phyloP scores from a whole-genome alignment of 371 early-diverging fungal species.

The Gilbertella persicaria region DNA sequence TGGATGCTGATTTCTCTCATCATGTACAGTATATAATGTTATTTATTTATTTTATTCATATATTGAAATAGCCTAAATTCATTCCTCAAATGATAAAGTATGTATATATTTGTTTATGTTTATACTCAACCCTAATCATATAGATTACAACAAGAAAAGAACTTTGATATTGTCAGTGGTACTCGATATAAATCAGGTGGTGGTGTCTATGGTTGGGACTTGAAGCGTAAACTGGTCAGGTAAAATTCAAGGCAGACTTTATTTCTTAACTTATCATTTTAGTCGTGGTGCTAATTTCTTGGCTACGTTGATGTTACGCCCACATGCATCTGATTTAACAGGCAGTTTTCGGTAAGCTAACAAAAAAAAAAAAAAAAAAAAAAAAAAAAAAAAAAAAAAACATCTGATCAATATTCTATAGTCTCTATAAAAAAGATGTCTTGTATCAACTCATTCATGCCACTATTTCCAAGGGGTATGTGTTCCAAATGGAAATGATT shows the following conservation, averaged over 20 bases:
- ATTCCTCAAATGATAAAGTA: constrained; percentile 92
- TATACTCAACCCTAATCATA: not conserved
- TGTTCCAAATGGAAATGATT: constrained; percentile 99
- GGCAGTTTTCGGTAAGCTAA: constrained; percentile 88
- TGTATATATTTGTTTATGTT: not conserved
- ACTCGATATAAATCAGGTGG: constrained; percentile 92
- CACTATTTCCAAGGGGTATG: constrained; percentile 95
- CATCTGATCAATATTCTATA: constrained; percentile 14
- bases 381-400: not conserved
- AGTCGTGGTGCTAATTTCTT: constrained; percentile 98
- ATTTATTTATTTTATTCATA: not conserved
- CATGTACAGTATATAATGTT: constrained; percentile 59
- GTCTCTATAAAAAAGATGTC: constrained; percentile 94
- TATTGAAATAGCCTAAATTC: constrained; percentile 82
- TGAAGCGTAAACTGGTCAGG: constrained; percentile 95
- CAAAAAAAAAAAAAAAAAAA: no score
- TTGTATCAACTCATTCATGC: constrained; percentile 83
- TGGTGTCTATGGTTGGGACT: constrained; percentile 98
- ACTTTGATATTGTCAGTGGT: constrained; percentile 95
- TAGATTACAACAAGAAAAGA: constrained; percentile 77
- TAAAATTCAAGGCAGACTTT: constrained; percentile 16
- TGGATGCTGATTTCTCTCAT: constrained; percentile 99
- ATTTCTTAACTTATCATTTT: not conserved
- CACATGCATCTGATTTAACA: constrained; percentile 95
- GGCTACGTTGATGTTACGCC: constrained; percentile 89